phyloP scores from a whole-genome alignment of 257 asterid species.

The Fraxinus cuspidata region DNA sequence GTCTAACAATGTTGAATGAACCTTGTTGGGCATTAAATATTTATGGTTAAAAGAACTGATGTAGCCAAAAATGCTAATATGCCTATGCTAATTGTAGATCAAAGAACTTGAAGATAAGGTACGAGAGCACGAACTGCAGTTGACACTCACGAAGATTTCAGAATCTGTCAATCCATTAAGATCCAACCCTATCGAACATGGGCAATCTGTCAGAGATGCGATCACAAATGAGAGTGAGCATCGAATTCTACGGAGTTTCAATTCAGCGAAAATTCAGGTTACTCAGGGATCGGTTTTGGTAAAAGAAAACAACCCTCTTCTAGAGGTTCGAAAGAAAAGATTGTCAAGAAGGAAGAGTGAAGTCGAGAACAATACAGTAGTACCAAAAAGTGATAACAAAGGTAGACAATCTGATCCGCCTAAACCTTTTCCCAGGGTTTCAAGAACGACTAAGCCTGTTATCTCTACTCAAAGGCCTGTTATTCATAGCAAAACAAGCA shows the following conservation, averaged over 20 bases:
- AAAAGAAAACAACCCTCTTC: constrained; percentile 52
- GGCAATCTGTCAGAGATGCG: constrained; percentile 40
- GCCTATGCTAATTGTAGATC: constrained; percentile 42
- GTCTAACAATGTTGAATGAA: constrained; percentile 1
- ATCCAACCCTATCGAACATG: constrained; percentile 47
- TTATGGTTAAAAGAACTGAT: not conserved
- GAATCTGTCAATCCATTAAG: constrained; percentile 35
- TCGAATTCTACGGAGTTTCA: constrained; percentile 59
- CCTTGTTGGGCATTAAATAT: not conserved
- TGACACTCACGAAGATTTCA: constrained; percentile 27
- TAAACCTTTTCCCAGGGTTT: constrained; percentile 44
- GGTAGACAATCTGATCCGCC: constrained; percentile 68
- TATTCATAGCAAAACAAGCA: constrained; percentile 48
- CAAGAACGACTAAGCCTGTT: constrained; percentile 53
- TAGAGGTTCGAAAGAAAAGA: constrained; percentile 50
- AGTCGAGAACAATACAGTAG: constrained; percentile 46
- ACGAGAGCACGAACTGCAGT: constrained; percentile 65
- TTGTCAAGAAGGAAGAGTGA: constrained; percentile 58
- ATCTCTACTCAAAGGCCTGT: constrained; percentile 45
- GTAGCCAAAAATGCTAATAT: constrained; percentile 11
- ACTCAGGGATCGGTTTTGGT: constrained; percentile 38
- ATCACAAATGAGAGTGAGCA: constrained; percentile 47
- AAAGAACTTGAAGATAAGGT: constrained; percentile 74
- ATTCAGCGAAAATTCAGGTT: constrained; percentile 40
- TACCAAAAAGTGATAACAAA: constrained; percentile 46